A percentile compares a stretch with the other conserved stretches of the same genome.
phyloP scores from a whole-genome alignment of 495 filamentous ascomycete genomes.

The Neurospora sp. region DNA sequence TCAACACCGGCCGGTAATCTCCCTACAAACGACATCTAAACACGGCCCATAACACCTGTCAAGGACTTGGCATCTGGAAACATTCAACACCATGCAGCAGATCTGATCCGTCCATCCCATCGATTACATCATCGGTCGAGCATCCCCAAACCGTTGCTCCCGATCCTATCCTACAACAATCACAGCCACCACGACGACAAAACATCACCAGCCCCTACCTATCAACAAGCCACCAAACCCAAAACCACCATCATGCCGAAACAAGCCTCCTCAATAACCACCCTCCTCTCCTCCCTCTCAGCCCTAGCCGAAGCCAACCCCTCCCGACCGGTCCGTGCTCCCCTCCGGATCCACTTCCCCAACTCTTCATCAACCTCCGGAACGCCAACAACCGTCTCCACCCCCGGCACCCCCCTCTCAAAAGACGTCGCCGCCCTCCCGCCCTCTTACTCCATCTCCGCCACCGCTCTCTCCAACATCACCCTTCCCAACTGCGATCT shows the following conservation, averaged over 20 bases:
- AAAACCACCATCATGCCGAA: constrained; percentile 10
- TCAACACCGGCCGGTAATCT: background rate
- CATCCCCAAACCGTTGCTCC: background rate
- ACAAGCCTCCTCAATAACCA: constrained; percentile 7
- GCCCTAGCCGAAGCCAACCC: constrained; percentile 3
- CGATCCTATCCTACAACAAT: background rate
- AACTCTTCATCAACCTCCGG: too few species aligned
- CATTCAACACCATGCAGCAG: background rate
- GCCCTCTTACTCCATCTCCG: constrained; percentile 16
- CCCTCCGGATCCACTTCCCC: constrained; percentile 21
- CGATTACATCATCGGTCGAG: background rate
- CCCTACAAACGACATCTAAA: background rate
- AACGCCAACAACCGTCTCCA: constrained; percentile 5
- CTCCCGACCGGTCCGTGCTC: background rate
- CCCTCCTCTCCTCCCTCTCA: constrained; percentile 12
- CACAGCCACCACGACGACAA: background rate
- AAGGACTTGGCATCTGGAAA: background rate
- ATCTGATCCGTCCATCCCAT: background rate
- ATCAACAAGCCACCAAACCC: background rate
- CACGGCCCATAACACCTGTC: background rate
- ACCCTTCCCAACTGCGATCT: constrained; percentile 11
- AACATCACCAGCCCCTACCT: background rate
- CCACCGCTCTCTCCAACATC: constrained; percentile 11
- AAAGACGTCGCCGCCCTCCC: constrained; percentile 2
- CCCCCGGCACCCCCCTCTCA: constrained; percentile 10